Evolutionary conservation across 495 filamentous ascomycete species (phyloP).

Genomic region (Cladorrhinum samala): DNA sequence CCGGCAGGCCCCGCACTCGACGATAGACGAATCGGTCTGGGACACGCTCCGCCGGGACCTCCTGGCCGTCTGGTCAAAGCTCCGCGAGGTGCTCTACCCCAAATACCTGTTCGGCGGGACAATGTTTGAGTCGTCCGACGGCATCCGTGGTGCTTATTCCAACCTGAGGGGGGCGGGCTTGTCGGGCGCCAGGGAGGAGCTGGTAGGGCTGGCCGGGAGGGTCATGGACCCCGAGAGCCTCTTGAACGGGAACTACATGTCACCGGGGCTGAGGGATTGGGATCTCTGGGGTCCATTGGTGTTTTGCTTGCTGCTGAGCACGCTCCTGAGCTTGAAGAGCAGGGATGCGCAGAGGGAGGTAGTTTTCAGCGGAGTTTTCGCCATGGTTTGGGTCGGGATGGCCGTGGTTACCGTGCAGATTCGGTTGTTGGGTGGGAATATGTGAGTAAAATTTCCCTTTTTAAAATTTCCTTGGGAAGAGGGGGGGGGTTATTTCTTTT

Average conservation of each 20-base stretch:
- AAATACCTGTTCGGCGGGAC: conserved; percentile 85
- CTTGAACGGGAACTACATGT: conserved; percentile 74
- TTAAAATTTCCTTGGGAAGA: background rate
- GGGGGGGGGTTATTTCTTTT: background rate
- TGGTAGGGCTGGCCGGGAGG: conserved; percentile 50
- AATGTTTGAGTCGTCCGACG: conserved; percentile 55
- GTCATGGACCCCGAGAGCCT: conserved; percentile 58
- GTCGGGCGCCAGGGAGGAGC: conserved; percentile 55
- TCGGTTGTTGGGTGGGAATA: conserved; percentile 92
- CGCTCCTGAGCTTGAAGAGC: conserved; percentile 75
- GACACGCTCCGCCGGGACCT: conserved; percentile 87
- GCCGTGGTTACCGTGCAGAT: conserved; percentile 98
- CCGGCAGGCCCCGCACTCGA: conserved; percentile 84
- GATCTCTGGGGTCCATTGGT: conserved; percentile 95
- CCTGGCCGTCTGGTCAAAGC: conserved; percentile 91
- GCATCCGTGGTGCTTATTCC: conserved; percentile 48
- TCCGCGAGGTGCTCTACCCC: conserved; percentile 95
- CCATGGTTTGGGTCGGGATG: conserved; percentile 93
- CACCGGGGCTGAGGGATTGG: conserved; percentile 85
- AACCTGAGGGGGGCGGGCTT: conserved; percentile 44
- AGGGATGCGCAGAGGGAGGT: conserved; percentile 69
- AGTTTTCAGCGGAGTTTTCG: conserved; percentile 94
- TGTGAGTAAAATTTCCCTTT: conserved; percentile 78
- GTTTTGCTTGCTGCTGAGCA: conserved; percentile 81
- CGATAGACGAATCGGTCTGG: conserved; percentile 97